phyloP scores from a whole-genome alignment of 2,329 filamentous ascomycete species.

The Cercospora sp. region DNA sequence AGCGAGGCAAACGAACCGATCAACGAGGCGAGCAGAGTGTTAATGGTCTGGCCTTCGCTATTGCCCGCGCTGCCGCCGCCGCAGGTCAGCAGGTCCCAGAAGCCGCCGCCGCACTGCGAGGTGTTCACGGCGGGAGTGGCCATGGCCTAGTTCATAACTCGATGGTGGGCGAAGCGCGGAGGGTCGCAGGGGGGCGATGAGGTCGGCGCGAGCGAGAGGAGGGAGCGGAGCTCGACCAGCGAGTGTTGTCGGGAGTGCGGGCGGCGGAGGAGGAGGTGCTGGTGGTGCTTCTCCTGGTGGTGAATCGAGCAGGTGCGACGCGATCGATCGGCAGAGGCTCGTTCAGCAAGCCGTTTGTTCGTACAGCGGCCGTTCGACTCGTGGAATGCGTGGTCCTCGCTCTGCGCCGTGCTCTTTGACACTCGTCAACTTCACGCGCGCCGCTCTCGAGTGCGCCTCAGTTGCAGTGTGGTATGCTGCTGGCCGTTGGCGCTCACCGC shows the following conservation, averaged over 20 bases:
- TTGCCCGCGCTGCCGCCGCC: conserved; percentile 15
- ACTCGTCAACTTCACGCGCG: neutral
- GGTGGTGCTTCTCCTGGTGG: neutral
- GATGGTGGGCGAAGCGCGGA: neutral
- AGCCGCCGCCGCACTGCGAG: conserved; percentile 3
- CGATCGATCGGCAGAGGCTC: neutral
- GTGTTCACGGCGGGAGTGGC: conserved; percentile 4
- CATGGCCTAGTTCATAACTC: neutral
- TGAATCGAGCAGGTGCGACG: neutral
- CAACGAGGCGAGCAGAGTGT: conserved; percentile 42
- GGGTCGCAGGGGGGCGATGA: neutral
- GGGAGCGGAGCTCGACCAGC: neutral
- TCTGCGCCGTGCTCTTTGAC: neutral
- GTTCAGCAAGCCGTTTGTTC: neutral
- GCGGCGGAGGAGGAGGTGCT: neutral
- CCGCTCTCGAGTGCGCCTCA: neutral
- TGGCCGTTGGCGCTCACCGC: neutral
- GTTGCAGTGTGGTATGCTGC: neutral
- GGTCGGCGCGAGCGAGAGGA: neutral
- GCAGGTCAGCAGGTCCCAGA: conserved; percentile 19
- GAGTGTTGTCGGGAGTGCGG: neutral
- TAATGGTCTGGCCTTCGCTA: conserved; percentile 36
- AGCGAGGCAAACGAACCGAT: conserved; percentile 38
- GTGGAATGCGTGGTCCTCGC: neutral
- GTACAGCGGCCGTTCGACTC: neutral